These are phyloP conservation scores for Lentinus tigrinus DNA, from an alignment of 768 basidiomycete genomes.

Conservation along the genomic window DNA sequence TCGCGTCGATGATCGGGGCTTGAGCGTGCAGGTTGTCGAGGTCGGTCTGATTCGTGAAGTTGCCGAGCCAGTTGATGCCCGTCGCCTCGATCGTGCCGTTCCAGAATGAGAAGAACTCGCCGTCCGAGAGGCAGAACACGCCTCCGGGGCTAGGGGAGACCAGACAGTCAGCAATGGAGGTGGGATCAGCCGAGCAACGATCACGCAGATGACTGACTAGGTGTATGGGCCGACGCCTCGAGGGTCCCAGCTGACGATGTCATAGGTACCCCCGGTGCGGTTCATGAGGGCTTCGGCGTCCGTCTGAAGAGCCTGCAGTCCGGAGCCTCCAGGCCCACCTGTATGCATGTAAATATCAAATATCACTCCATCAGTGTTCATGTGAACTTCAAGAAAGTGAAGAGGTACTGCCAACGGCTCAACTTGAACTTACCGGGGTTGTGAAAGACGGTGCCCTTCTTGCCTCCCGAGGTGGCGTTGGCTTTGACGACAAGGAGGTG, in stretches of 20 bases:
- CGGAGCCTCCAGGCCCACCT: constrained; percentile 16
- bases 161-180: too few relatives aligned
- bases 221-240: constrained; percentile 15
- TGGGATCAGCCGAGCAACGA: too few relatives aligned
- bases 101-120: constrained; percentile 7
- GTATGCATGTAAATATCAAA: neutral
- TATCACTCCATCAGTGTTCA: too few relatives aligned
- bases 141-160: neutral
- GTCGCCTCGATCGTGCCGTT: constrained; percentile 7
- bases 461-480: neutral
- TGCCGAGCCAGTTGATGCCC: constrained; percentile 1
- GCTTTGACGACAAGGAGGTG: constrained; percentile 11
- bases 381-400: neutral
- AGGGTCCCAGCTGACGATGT: constrained; percentile 15
- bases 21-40: constrained; percentile 2
- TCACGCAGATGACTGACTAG: constrained; percentile 4
- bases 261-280: constrained; percentile 9
- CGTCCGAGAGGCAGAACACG: constrained; percentile 4
- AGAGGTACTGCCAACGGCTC: neutral
- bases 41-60: constrained; percentile 15
- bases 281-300: constrained; percentile 1
- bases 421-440: constrained; percentile 6
- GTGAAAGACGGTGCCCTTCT: constrained; percentile 8
- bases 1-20: neutral
- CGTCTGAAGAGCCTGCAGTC: neutral